Evolutionary conservation across 2,329 filamentous ascomycete genomes (phyloP).

Genomic region (Chaetomium sp.): DNA sequence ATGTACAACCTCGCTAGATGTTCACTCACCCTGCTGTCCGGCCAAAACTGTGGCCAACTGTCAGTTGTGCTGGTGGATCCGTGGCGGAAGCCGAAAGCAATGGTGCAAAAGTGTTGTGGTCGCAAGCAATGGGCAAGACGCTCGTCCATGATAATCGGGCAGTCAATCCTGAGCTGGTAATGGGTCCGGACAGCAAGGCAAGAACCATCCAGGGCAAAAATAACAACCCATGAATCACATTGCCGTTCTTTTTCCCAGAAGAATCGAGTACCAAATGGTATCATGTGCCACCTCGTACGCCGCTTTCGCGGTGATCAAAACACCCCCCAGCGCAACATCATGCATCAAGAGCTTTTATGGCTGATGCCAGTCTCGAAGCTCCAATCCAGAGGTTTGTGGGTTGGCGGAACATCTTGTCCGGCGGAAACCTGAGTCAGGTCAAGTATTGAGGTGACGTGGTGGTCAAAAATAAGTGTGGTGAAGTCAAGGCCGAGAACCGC

Average conservation of each 20-base stretch:
- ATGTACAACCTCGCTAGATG: slow-evolving; percentile 43
- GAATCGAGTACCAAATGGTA: slow-evolving; percentile 22
- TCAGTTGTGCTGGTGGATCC: slow-evolving; percentile 25
- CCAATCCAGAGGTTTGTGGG: background rate
- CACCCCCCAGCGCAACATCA: slow-evolving; percentile 21
- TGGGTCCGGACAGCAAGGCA: slow-evolving; percentile 37
- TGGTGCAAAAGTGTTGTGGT: slow-evolving; percentile 10
- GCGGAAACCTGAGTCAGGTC: slow-evolving; percentile 3
- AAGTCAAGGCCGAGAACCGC: background rate
- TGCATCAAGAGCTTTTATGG: slow-evolving; percentile 6
- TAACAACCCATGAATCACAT: slow-evolving; percentile 10
- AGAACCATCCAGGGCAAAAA: slow-evolving; percentile 27
- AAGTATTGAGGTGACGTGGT: slow-evolving; percentile 4
- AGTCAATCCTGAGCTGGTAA: slow-evolving; percentile 18
- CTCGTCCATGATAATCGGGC: slow-evolving; percentile 23
- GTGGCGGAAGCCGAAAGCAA: slow-evolving; percentile 16
- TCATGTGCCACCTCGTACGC: slow-evolving; percentile 16
- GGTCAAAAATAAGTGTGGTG: background rate
- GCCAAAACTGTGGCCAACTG: slow-evolving; percentile 32
- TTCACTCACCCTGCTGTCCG: slow-evolving; percentile 50
- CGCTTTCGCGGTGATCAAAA: slow-evolving; percentile 14
- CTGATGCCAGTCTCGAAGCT: slow-evolving; percentile 8
- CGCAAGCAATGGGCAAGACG: background rate
- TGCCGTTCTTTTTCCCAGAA: slow-evolving; percentile 26
- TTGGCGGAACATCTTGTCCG: too few relatives aligned